Base-by-base conservation (phyloP, 805 yeast species). In the Candida verbasci region DNA sequence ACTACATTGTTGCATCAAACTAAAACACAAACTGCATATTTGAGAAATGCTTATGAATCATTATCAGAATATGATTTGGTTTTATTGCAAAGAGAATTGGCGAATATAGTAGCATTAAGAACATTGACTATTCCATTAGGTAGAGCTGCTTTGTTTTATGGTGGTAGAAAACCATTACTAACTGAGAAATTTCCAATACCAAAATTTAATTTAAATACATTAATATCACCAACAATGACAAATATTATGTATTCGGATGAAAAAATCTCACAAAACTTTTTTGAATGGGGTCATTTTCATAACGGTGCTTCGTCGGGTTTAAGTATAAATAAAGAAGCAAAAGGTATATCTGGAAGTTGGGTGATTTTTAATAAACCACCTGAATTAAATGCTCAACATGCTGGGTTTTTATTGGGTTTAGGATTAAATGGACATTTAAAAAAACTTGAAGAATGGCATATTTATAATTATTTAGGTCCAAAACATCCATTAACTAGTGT, bases 401-500 rank as follows among this genome's bases (percentile, higher is more conserved):
- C 96, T 16, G 99, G 99, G 0, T 88, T 93, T 47, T 59, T 93
- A n/a, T 60, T 87, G 14, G 98, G 97, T 0, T 65, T 93, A 17
- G 99, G 99, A 0, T 62, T 93, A 21, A 86, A 86, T 58, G 97
- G 97, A 0, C 96, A 89, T 53, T 61, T 93, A 48, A 78, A 74
- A 39, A 70, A 72, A 28, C 61, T 93, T 17, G 97, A 91, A 50
- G 96, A 93, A 56, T 93, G 97, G 97, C 96, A 89, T 53, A 84
- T 91, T 21, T 93, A 87, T 56, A 89, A 91, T 52, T 88, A 87
- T 47, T 62, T 93, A 36, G 95, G 96, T 0, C 95, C 96, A 0
- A 89, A 93, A 46, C 87, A 86, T 49, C 76, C 82, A 3, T 74
- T 74, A 27, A 86, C 95, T 0, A 86, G 95, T 55, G 80, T 88